Evolutionary conservation across 2,329 filamentous ascomycete species (phyloP).

Genomic region (Lecanicillium sp.): DNA sequence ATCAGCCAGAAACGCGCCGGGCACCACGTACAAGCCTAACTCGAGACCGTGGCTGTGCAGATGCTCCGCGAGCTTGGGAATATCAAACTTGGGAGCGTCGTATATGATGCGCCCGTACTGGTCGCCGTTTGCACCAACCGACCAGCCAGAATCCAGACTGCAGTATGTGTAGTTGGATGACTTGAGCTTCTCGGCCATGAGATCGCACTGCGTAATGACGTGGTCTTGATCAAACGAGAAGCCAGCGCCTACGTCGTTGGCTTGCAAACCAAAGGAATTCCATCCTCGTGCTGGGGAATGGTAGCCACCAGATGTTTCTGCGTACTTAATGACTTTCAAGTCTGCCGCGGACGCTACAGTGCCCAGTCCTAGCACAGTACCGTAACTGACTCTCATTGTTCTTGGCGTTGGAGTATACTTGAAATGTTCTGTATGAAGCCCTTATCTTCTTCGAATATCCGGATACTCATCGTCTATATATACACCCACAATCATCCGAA

Average conservation of each 20-base stretch:
- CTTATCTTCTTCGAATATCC: no score
- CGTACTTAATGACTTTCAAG: slow-evolving; percentile 12
- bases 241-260: slow-evolving; percentile 7
- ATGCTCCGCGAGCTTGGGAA: slow-evolving; percentile 11
- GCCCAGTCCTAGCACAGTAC: slow-evolving; percentile 11
- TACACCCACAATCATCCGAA: no score
- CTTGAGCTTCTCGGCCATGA: slow-evolving; percentile 5
- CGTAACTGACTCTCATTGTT: no score
- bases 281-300: slow-evolving; percentile 11
- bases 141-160: slow-evolving; percentile 15
- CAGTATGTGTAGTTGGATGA: slow-evolving; percentile 11
- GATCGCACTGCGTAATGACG: slow-evolving; percentile 12
- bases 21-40: slow-evolving; percentile 13
- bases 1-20: slow-evolving; percentile 12
- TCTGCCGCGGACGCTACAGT: slow-evolving; percentile 1
- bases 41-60: slow-evolving; percentile 12
- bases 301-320: slow-evolving; percentile 11
- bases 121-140: slow-evolving; percentile 13
- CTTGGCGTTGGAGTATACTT: no score
- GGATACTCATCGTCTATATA: no score
- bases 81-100: slow-evolving; percentile 10
- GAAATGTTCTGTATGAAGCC: no score
- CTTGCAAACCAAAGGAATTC: slow-evolving; percentile 14
- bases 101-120: slow-evolving; percentile 13
- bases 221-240: slow-evolving; percentile 13